These are phyloP conservation scores for Oryza meyeriana DNA, from an alignment of 176 grass and related monocot genomes.

Conservation along the genomic window DNA sequence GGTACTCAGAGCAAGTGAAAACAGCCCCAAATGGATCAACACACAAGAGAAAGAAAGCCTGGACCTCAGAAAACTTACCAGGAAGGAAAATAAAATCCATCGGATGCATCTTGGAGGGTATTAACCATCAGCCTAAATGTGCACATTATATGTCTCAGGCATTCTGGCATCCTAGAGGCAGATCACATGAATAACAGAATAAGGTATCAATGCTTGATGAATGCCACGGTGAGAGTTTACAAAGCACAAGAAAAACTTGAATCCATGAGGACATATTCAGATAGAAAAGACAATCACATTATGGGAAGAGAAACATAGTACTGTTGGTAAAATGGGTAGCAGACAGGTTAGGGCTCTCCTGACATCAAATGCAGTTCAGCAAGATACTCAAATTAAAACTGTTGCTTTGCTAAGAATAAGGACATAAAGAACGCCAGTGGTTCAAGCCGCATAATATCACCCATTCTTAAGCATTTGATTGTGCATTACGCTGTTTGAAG, in stretches of 20 bases:
- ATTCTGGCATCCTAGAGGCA: not conserved
- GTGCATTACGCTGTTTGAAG: not conserved
- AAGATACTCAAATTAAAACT: not conserved
- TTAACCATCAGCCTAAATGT: not conserved
- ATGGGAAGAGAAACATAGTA: not conserved
- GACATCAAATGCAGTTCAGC: not conserved
- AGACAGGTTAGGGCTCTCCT: not conserved
- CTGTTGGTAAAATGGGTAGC: not conserved
- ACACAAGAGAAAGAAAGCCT: not conserved
- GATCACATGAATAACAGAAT: not conserved
- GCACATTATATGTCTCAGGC: not conserved
- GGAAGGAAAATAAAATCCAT: not conserved
- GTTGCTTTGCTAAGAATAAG: not conserved
- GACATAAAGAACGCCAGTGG: not conserved
- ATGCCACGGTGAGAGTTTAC: not conserved
- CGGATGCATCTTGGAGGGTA: not conserved
- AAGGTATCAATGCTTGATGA: not conserved
- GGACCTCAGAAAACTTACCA: not conserved
- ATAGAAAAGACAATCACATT: not conserved
- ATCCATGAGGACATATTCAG: not conserved
- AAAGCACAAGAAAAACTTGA: not conserved
- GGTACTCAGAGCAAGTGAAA: not conserved
- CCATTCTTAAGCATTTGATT: not conserved
- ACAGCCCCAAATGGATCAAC: not conserved
- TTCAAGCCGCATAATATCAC: not conserved